These are phyloP conservation scores for Stropharia rugosoannulata DNA, from an alignment of 768 basidiomycete species.

Conservation along the genomic window DNA sequence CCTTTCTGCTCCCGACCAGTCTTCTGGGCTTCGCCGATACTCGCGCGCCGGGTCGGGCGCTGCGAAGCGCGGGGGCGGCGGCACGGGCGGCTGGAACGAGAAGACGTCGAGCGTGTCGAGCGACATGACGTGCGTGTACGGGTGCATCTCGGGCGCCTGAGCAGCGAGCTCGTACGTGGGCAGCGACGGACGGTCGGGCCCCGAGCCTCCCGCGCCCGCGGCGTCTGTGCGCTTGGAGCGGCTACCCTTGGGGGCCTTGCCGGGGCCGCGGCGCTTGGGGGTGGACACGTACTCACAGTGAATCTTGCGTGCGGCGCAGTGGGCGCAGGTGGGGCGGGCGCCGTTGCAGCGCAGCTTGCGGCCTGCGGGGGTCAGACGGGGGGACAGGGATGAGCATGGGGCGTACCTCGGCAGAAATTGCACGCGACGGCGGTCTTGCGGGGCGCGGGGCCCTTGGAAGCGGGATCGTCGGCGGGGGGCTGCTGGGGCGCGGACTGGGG, in stretches of 20 bases:
- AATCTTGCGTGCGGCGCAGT: conserved; percentile 55
- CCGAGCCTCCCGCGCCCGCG: conserved; percentile 5
- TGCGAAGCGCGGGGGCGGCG: conserved; percentile 16
- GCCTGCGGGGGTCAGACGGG: conserved; percentile 34
- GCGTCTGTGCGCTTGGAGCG: conserved; percentile 38
- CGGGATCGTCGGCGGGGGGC: conserved; percentile 16
- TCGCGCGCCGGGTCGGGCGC: conserved; percentile 18
- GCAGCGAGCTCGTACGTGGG: conserved; percentile 25
- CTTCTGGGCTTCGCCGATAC: conserved; percentile 31
- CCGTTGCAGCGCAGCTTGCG: conserved; percentile 80
- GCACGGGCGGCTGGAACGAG: conserved; percentile 25
- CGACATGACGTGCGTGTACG: conserved; percentile 29
- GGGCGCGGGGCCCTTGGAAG: conserved; percentile 21
- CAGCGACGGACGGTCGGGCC: conserved; percentile 13
- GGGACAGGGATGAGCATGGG: conserved; percentile 14
- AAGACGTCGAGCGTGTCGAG: conserved; percentile 26
- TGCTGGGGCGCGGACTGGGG: conserved; percentile 17
- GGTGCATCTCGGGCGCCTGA: conserved; percentile 29
- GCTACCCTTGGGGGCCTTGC: conserved; percentile 67
- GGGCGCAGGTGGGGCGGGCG: conserved; percentile 56
- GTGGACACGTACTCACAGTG: conserved; percentile 53
- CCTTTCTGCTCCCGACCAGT: conserved; percentile 31
- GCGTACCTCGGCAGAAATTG: conserved; percentile 73
- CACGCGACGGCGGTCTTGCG: conserved; percentile 68
- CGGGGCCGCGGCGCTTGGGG: conserved; percentile 66